Base-by-base conservation (phyloP, 164 flowering plant genomes). In the Paratinospora sagittata region DNA sequence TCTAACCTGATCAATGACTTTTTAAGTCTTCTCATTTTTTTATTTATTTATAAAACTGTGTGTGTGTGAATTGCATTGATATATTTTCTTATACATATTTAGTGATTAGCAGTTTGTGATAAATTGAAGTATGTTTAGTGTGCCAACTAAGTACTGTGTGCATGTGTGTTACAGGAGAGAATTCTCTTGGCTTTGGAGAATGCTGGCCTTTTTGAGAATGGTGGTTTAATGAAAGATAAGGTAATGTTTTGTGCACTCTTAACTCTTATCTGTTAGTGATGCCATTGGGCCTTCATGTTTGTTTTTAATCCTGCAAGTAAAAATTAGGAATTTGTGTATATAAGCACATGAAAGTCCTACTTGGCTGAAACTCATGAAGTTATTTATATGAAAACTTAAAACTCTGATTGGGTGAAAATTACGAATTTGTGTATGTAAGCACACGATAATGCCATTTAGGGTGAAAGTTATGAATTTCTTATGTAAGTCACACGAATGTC, bases 211-310 rank as follows among this genome's bases (percentile, higher is more conserved):
- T 80, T 80, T 36, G 64, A 30, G 71, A 58, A 76, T 60, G 78
- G 79, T 49, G 77, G 77, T 63, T 65, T 80, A 74, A 73, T 70
- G 66, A 80, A 68, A 73, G 83, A 80, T 34, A 80, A 80, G 81
- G 83, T 80, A 68, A 43, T 65, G 63, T 17, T 71, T 63, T 70
- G 49, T 52, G 67, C 27, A 39, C 62, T 69, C 19, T 10, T 55
- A 21, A 24, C 24, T n/a, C 34, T 21, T 55, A 19, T n/a, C 0
- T 55, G 24, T 55, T 55, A 7, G 10, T 55, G 21, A 4, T 55
- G 45, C 41, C 26, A 69, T 8, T 69, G 11, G 19, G 11, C 9
- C 27, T 33, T n/a, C 64, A 30, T 30, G 30, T 27, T 27, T 30
- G 6, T 30, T 63, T 63, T 63, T 63, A 17, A 63, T 63, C 41